Conservation (phyloP, 371 early-diverging fungal species). For the Chytridium lagenaria region DNA sequence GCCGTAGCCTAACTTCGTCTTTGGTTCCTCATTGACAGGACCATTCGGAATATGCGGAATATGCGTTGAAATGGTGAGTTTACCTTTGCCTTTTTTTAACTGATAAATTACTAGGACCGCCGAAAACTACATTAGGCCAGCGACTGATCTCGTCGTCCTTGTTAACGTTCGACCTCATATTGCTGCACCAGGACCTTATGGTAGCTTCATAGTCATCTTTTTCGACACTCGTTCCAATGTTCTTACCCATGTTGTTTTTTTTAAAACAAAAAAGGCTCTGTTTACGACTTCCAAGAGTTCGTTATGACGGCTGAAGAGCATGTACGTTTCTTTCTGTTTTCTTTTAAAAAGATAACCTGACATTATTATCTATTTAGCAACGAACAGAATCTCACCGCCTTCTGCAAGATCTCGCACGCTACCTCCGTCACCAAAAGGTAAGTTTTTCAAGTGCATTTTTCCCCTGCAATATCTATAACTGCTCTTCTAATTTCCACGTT, state of each 20-base stretch:
- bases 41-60: conserved; percentile 39
- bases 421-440: conserved; percentile 57
- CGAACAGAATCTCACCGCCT: conserved; percentile 24
- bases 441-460: conserved; percentile 30
- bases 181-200: conserved; percentile 37
- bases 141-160: conserved; percentile 53
- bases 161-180: conserved; percentile 52
- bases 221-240: conserved; percentile 15
- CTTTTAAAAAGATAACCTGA: too few species aligned
- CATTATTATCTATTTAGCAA: too few species aligned
- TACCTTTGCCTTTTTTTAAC: too few species aligned
- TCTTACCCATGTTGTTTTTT: conserved; percentile 18
- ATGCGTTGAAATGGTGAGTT: too few species aligned
- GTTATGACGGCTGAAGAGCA: conserved; percentile 23
- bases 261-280: not conserved
- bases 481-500: too few species aligned
- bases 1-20: too few species aligned
- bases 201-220: conserved; percentile 20
- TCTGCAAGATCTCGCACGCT: conserved; percentile 14
- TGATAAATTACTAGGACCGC: too few species aligned
- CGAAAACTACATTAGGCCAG: conserved; percentile 45
- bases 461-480: not conserved
- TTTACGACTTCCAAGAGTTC: conserved; percentile 14
- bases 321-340: too few species aligned
- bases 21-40: too few species aligned